phyloP scores from a whole-genome alignment of 257 asterid species.

The Fraxinus americana region DNA sequence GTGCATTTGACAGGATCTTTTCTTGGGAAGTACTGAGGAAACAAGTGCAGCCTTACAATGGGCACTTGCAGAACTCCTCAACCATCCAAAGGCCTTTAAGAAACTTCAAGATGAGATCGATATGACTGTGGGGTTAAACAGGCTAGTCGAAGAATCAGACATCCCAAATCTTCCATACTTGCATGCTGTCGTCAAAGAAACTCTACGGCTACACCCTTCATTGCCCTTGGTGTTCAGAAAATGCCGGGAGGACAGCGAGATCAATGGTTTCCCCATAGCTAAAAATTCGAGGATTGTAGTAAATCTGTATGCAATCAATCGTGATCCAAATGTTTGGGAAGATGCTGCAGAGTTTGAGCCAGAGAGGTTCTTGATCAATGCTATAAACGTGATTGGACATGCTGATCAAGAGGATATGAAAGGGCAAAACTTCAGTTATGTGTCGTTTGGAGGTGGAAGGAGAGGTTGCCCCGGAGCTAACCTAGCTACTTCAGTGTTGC shows the following conservation, averaged over 20 bases:
- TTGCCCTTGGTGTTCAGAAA: conserved; percentile 22
- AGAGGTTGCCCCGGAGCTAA: conserved; percentile 33
- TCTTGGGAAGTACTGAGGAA: conserved; percentile 37
- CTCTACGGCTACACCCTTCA: conserved; percentile 23
- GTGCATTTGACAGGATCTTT: conserved; percentile 24
- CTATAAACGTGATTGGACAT: conserved; percentile 7
- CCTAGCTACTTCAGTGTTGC: not conserved
- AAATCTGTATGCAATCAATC: conserved; percentile 23
- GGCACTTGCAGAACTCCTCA: conserved; percentile 35
- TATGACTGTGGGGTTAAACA: conserved; percentile 20
- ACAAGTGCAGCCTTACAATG: conserved; percentile 30
- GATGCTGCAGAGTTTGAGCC: conserved; percentile 29
- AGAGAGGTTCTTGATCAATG: conserved; percentile 12
- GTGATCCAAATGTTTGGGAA: conserved; percentile 28
- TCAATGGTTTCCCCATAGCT: conserved; percentile 26
- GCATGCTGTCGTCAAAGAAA: conserved; percentile 13
- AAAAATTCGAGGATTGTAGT: conserved; percentile 11
- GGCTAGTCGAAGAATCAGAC: conserved; percentile 27
- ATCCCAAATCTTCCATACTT: conserved; percentile 27
- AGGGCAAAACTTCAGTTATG: conserved; percentile 28
- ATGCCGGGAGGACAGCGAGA: conserved; percentile 31
- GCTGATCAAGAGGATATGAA: conserved; percentile 19
- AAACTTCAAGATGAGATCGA: conserved; percentile 29
- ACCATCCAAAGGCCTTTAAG: conserved; percentile 28
- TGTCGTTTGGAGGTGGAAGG: conserved; percentile 37